Evolutionary conservation across 306 rosid species (phyloP).

Genomic region (Alnus rubra): DNA sequence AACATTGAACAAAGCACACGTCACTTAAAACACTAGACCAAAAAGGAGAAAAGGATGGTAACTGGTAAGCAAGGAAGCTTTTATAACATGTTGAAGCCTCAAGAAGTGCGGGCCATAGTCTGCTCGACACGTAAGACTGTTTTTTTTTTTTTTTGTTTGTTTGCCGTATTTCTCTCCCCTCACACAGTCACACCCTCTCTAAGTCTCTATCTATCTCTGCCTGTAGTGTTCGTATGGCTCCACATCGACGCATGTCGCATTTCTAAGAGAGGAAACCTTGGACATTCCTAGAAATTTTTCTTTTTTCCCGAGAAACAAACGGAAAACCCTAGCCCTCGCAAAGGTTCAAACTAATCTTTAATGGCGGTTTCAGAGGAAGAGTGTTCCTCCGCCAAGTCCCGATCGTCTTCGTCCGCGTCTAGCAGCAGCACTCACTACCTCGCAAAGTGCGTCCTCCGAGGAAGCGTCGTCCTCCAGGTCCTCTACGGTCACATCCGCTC

Average conservation of each 20-base stretch:
- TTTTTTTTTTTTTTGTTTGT: no score
- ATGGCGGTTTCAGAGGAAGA: conserved; percentile 96
- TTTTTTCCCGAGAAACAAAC: conserved; percentile 12
- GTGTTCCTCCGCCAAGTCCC: conserved; percentile 77
- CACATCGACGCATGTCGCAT: background rate
- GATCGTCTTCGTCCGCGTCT: conserved; percentile 59
- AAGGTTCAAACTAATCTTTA: conserved; percentile 3
- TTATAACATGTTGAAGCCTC: no score
- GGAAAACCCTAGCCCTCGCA: conserved; percentile 16
- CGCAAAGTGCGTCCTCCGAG: conserved; percentile 82
- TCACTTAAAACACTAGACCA: no score
- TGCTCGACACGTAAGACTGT: no score
- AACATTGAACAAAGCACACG: no score
- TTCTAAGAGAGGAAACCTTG: background rate
- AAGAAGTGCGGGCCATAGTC: no score
- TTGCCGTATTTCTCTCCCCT: background rate
- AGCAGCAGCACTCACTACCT: conserved; percentile 60
- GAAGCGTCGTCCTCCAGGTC: conserved; percentile 83
- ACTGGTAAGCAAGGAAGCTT: no score
- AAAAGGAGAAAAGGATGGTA: no score
- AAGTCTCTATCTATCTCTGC: background rate
- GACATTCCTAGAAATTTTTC: background rate
- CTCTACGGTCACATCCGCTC: conserved; percentile 78
- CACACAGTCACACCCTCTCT: no score
- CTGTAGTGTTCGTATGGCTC: conserved; percentile 10